phyloP scores from a whole-genome alignment of 306 rosid species.

The Chamaecrista fasciculata region DNA sequence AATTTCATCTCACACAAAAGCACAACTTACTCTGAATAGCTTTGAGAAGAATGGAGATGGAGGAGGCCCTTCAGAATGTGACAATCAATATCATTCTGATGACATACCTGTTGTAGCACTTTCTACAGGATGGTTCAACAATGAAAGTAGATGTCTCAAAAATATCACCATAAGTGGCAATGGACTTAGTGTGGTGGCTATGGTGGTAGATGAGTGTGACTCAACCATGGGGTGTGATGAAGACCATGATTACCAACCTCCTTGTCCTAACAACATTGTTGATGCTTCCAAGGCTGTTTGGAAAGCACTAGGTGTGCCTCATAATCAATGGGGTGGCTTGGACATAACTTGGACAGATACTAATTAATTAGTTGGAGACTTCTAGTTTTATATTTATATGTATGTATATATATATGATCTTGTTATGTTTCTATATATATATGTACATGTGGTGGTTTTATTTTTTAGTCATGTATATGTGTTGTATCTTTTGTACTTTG shows the following conservation, averaged over 20 bases:
- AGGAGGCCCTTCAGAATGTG: constrained; percentile 10
- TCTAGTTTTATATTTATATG: too few relatives aligned
- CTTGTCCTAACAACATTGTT: constrained; percentile 12
- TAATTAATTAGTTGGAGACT: neutral
- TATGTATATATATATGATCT: neutral
- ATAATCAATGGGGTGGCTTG: constrained; percentile 1
- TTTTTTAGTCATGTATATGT: too few relatives aligned
- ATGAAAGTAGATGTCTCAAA: constrained; percentile 23
- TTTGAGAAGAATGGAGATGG: neutral
- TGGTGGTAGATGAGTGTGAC: constrained; percentile 47
- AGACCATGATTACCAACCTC: constrained; percentile 29
- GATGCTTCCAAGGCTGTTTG: constrained; percentile 28
- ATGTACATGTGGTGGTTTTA: too few relatives aligned
- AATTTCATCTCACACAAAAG: too few relatives aligned
- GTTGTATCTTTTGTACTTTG: too few relatives aligned
- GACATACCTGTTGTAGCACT: neutral
- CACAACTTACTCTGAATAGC: too few relatives aligned
- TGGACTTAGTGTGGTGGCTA: constrained; percentile 33
- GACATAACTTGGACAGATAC: constrained; percentile 9
- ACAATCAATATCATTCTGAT: neutral
- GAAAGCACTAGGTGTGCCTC: constrained; percentile 13
- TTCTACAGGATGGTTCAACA: constrained; percentile 1
- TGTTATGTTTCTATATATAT: neutral
- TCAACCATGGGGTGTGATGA: constrained; percentile 39
- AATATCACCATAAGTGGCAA: constrained; percentile 30